Evolutionary conservation across 192 early-diverging fungal species (phyloP).

Genomic region (Coemansia sp.): DNA sequence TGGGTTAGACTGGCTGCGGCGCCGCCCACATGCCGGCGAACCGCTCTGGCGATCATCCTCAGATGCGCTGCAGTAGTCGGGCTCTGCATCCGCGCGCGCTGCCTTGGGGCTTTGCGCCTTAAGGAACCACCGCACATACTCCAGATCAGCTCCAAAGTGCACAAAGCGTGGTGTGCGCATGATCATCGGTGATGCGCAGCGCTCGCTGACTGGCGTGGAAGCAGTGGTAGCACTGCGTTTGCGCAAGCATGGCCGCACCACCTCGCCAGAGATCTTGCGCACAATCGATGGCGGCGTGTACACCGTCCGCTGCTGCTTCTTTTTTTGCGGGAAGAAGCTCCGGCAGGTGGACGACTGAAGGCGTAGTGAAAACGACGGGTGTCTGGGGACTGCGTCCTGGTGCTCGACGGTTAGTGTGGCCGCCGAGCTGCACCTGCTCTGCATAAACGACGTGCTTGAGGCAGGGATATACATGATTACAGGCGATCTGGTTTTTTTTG

Average conservation of each 20-base stretch:
- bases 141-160: conserved; percentile 66
- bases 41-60: conserved; percentile 21
- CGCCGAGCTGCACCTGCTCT: conserved; percentile 11
- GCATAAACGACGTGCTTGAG: conserved; percentile 16
- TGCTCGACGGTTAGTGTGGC: neutral
- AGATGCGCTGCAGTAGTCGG: conserved; percentile 20
- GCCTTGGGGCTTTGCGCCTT: conserved; percentile 65
- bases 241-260: conserved; percentile 49
- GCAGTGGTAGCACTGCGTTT: conserved; percentile 13
- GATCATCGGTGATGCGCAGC: conserved; percentile 4
- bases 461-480: conserved; percentile 47
- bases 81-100: conserved; percentile 45
- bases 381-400: neutral
- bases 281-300: conserved; percentile 31
- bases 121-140: conserved; percentile 70
- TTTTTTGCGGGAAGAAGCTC: conserved; percentile 20
- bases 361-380: conserved; percentile 4
- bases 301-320: conserved; percentile 12
- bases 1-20: conserved; percentile 7
- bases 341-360: conserved; percentile 1
- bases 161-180: conserved; percentile 61
- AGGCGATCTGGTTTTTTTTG: neutral
- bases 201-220: neutral
- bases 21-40: too few relatives aligned
- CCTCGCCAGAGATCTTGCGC: conserved; percentile 53